A percentile compares a stretch with the other conserved stretches of the same genome.
phyloP scores from a whole-genome alignment of 129 eudicot genomes.

The Chrysanthemum seticuspe region DNA sequence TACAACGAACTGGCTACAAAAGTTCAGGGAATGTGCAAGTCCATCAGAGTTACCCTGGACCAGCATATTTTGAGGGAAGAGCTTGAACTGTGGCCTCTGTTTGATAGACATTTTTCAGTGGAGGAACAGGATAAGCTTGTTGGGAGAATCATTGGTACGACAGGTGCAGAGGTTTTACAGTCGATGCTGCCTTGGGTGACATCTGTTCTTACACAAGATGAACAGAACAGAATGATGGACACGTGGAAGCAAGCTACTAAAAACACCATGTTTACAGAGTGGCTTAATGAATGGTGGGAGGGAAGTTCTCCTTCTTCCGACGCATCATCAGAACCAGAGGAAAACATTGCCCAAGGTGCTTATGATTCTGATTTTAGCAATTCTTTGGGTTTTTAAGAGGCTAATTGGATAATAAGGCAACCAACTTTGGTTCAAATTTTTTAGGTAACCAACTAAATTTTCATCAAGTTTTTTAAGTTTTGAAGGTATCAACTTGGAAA shows the following conservation, averaged over 20 bases:
- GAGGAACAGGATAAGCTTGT: constrained; percentile 98
- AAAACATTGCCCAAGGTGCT: constrained; percentile 61
- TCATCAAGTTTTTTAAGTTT: too few relatives aligned
- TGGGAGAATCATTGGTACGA: constrained; percentile 95
- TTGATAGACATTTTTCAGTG: constrained; percentile 88
- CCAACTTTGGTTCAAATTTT: too few relatives aligned
- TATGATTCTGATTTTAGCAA: not conserved
- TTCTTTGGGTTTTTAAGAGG: not conserved
- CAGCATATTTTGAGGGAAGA: constrained; percentile 97
- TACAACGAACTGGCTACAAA: constrained; percentile 84
- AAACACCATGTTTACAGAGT: constrained; percentile 95
- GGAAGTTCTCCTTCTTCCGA: constrained; percentile 57
- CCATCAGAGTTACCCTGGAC: constrained; percentile 89
- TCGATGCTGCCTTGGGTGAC: constrained; percentile 99
- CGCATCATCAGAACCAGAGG: constrained; percentile 56
- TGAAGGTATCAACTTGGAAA: too few relatives aligned
- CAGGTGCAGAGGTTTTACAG: constrained; percentile 98
- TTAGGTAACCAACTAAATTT: too few relatives aligned
- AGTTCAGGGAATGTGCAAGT: constrained; percentile 97
- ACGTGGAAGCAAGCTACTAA: constrained; percentile 97
- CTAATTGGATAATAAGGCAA: too few relatives aligned
- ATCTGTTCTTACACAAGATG: constrained; percentile 96
- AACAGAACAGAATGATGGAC: constrained; percentile 96
- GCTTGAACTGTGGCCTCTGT: constrained; percentile 97
- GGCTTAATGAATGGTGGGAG: constrained; percentile 99